Evolutionary conservation across 257 asterid species (phyloP), one percentile per base, ranked within the genome.

Genomic region (Solanum pennellii): DNA sequence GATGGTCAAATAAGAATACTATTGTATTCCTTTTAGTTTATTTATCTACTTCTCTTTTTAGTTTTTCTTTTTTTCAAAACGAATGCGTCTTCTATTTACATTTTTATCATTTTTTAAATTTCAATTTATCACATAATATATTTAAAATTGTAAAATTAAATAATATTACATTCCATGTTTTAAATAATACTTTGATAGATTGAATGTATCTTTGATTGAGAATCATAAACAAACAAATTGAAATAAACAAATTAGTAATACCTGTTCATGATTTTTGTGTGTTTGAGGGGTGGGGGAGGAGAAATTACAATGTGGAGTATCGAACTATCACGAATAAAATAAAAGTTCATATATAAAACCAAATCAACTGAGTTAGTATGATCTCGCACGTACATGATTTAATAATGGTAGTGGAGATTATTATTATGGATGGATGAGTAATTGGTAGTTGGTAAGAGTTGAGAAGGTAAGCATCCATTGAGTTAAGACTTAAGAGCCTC

Each of bases 301-400:
- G 3, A 52, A 16, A 52, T 52, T 56, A 56, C 11, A 56, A 18
- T 56, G 0, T 18, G 0, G 0, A 56, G 0, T 18, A 56, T 56
- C 0, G 0, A 56, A 56, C 5, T 1, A 4, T 56, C 8, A 56
- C 0, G 4, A 56, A 56, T 56, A 56, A 56, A 3, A 52, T 18
- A 1, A 0, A 1, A 56, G 2, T 56, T 56, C 0, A 18, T 0
- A 0, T 56, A 8, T 1, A 41, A 41, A 41, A 39, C 0, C 62
- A 52, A 52, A 18, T 1, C 2, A 7, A 18, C 0, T 56, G 1
- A 56, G 5, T 11, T 56, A 18, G 0, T 56, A 56, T 42, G 0
- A 41, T 41, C 8, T 9, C 11, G 13, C 18, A 5, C 1, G 5
- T 25, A 5, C 35, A 12, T n/a, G 37, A 27, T 71, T 41, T 73